Evolutionary conservation across 2,329 filamentous ascomycete genomes (phyloP).

Genomic region (Colletotrichum sp.): DNA sequence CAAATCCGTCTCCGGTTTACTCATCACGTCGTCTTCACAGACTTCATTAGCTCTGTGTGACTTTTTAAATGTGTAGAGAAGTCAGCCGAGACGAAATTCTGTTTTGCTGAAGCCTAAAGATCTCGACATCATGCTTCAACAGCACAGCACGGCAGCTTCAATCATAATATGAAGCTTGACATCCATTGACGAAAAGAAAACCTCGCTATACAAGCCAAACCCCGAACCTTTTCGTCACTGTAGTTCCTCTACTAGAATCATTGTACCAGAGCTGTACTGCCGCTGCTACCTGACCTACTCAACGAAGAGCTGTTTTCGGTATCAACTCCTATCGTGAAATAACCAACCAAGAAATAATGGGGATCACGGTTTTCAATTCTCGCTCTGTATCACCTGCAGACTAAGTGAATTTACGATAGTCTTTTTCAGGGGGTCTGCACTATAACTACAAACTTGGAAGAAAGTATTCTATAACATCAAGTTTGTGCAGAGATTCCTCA

Average conservation of each 20-base stretch:
- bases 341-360: not conserved
- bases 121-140: not conserved
- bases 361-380: not conserved
- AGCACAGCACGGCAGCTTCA: not conserved
- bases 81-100: not conserved
- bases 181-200: not conserved
- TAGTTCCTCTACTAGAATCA: too few species aligned
- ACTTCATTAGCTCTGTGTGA: not conserved
- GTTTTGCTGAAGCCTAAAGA: not conserved
- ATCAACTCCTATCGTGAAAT: not conserved
- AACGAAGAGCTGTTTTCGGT: too few species aligned
- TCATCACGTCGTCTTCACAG: not conserved
- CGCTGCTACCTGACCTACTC: too few species aligned
- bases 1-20: not conserved
- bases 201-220: too few species aligned
- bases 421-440: not conserved
- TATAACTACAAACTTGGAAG: accelerated
- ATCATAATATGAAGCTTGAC: not conserved
- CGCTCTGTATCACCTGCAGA: not conserved
- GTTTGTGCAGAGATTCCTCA: not conserved
- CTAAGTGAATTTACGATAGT: not conserved
- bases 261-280: too few species aligned
- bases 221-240: too few species aligned
- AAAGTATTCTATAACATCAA: not conserved
- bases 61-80: not conserved